A percentile compares a stretch with the other conserved stretches of the same genome.
These are phyloP conservation scores for Colletotrichum tamarilloi DNA, from an alignment of 2,329 filamentous ascomycete genomes.

Conservation along the genomic window DNA sequence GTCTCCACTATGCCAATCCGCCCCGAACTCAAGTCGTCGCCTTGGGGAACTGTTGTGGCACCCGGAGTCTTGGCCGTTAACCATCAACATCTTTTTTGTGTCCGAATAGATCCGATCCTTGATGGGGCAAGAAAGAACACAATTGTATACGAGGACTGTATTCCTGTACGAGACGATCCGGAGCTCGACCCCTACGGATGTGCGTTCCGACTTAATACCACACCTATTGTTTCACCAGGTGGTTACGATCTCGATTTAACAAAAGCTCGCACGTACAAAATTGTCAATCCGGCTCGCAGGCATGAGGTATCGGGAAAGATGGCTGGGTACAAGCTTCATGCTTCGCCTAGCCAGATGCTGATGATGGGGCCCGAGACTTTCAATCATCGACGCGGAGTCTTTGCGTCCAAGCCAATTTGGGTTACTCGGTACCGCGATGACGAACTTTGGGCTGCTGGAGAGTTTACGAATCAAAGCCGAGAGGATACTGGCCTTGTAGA, in stretches of 20 bases:
- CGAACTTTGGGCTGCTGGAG: not conserved
- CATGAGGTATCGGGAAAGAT: not conserved
- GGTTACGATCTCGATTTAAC: not conserved
- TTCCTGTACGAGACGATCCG: not conserved
- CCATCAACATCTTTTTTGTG: constrained; percentile 71
- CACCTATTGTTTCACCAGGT: not conserved
- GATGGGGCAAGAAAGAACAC: constrained; percentile 62
- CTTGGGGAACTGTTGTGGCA: constrained; percentile 66
- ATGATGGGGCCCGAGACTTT: not conserved
- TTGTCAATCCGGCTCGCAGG: not conserved
- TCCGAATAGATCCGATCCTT: constrained; percentile 67
- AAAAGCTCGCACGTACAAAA: not conserved
- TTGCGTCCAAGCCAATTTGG: not conserved
- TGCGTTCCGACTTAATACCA: not conserved
- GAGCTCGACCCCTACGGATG: not conserved
- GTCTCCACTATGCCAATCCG: constrained; percentile 66
- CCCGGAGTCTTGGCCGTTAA: constrained; percentile 69
- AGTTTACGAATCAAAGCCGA: not conserved
- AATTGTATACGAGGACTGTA: constrained; percentile 40
- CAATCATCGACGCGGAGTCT: not conserved
- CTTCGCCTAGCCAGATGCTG: not conserved
- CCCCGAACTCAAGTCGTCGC: constrained; percentile 53
- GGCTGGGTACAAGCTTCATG: not conserved
- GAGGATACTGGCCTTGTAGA: not conserved
- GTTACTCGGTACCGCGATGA: not conserved